A percentile compares a stretch with the other conserved stretches of the same genome.
Conservation (phyloP, 352 stramenopile genomes). For the Pythium utonaiense region DNA sequence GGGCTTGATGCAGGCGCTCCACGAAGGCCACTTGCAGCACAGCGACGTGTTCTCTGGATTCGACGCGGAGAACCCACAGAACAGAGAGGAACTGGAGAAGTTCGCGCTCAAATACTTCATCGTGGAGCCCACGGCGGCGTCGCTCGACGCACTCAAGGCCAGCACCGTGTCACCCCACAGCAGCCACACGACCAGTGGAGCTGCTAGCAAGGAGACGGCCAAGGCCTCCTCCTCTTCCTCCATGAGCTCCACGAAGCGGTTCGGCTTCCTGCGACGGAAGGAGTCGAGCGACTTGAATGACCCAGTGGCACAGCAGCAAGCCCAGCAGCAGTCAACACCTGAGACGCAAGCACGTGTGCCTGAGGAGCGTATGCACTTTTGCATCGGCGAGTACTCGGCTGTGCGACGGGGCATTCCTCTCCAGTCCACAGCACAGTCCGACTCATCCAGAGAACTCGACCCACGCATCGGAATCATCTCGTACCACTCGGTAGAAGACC, state of each 20-base stretch:
- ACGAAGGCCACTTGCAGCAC: constrained; percentile 54
- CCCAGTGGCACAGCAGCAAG: constrained; percentile 5
- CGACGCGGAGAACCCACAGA: constrained; percentile 21
- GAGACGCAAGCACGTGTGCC: constrained; percentile 1
- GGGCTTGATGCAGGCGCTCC: constrained; percentile 50
- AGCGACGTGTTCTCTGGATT: constrained; percentile 65
- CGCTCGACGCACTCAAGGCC: not conserved
- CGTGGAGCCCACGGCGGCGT: constrained; percentile 3
- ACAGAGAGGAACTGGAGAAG: constrained; percentile 25
- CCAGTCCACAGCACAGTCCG: not conserved
- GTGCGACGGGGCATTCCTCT: constrained; percentile 41
- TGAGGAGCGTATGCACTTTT: constrained; percentile 30
- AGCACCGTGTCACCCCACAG: not conserved
- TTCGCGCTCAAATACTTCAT: constrained; percentile 54
- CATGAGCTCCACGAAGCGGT: not conserved
- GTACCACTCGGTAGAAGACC: constrained; percentile 66
- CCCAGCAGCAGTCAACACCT: not conserved
- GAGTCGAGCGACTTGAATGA: constrained; percentile 3
- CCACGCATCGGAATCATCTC: constrained; percentile 63
- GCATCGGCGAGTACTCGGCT: constrained; percentile 60
- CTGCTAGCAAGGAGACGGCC: not conserved
- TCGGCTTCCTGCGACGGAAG: constrained; percentile 16
- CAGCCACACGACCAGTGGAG: not conserved
- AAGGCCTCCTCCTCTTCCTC: not conserved
- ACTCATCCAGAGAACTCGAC: constrained; percentile 21